Base-by-base conservation (phyloP, 768 basidiomycete genomes). In the Strobilomyces echinocephalus region DNA sequence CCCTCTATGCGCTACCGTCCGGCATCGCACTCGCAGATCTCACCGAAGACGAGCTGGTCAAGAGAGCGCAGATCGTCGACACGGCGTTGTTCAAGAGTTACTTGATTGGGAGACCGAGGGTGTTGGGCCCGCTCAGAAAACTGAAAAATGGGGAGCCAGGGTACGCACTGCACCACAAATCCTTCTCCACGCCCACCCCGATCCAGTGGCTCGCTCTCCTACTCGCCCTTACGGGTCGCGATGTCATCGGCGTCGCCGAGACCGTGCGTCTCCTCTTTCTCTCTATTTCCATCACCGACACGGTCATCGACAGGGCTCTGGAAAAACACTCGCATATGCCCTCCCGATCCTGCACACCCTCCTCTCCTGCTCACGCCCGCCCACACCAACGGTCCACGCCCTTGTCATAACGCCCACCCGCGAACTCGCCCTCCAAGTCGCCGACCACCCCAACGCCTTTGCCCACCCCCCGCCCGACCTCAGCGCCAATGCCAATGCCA, bases 311-410 rank as follows among this genome's bases (percentile, higher is more conserved):
- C 54, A 94, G 92, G 95, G 95, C 26, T 97, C 94, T 12, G 95
- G 95, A 26, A 99, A 99, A 76, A 99, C 97, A 0, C 80, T 97
- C 21, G 94, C 95, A 5, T 99, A 95, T 68, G 93, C 91, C 0
- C 75, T 99, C 2, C 95, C 97, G 1, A 92, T 99, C 54, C 81
- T 99, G 2, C 83, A 95, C 49, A 68, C 79, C 57, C 73, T 93
- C 18, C 69, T 88, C 35, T 78, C 77, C 24, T 73, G 71, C 49
- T n/a, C n/a, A n/a, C 24, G 24, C 24, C 24, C 24, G 16, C 49
- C 64, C 14, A 78, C 73, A 50, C 81, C 89, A 50, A 76, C 72
- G 7, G 69, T 94, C 2, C 79, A 83, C 41, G 93, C 91, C 1
- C 79, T 99, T 26, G 82, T 99, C 46, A 76, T 99, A 10, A 85